phyloP scores from a whole-genome alignment of 2,329 filamentous ascomycete species.

The Zopfia rhizophila region DNA sequence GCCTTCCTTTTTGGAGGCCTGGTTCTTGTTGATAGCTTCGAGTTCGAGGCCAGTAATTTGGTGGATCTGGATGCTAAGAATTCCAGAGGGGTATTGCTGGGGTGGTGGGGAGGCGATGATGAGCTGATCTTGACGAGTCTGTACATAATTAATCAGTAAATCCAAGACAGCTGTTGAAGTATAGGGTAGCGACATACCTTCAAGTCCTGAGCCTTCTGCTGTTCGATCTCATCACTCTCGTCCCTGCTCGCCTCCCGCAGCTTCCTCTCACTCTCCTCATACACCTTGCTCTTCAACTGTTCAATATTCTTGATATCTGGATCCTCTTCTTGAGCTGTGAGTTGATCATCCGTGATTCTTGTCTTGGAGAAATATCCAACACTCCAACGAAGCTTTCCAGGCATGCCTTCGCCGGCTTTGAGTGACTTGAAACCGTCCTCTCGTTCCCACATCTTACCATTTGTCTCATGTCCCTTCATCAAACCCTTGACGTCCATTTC shows the following conservation, averaged over 20 bases:
- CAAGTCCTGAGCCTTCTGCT: slow-evolving; percentile 75
- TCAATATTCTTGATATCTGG: slow-evolving; percentile 66
- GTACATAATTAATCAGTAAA: slow-evolving; percentile 4
- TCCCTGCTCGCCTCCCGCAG: slow-evolving; percentile 72
- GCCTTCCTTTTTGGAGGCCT: slow-evolving; percentile 58
- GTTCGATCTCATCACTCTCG: slow-evolving; percentile 70
- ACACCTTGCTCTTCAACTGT: slow-evolving; percentile 68
- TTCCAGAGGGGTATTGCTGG: slow-evolving; percentile 69
- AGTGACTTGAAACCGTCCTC: slow-evolving; percentile 73
- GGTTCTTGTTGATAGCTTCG: slow-evolving; percentile 66
- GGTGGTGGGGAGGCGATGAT: slow-evolving; percentile 75
- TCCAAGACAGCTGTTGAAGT: slow-evolving; percentile 45
- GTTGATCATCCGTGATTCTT: slow-evolving; percentile 69
- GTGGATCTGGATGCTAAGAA: slow-evolving; percentile 77
- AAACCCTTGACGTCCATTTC: slow-evolving; percentile 74
- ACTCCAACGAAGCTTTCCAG: slow-evolving; percentile 74
- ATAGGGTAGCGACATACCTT: slow-evolving; percentile 52
- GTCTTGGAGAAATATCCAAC: slow-evolving; percentile 78
- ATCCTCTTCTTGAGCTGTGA: slow-evolving; percentile 70
- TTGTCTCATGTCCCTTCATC: slow-evolving; percentile 68
- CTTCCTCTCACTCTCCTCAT: slow-evolving; percentile 66
- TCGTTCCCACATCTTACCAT: slow-evolving; percentile 70
- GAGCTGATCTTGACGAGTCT: slow-evolving; percentile 65
- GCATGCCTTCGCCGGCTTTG: slow-evolving; percentile 73
- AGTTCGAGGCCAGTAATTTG: slow-evolving; percentile 76